Percentiles rank a stretch among this genome's conserved stretches.
phyloP scores from a whole-genome alignment of 768 basidiomycete genomes.

The Collybia mongolica region DNA sequence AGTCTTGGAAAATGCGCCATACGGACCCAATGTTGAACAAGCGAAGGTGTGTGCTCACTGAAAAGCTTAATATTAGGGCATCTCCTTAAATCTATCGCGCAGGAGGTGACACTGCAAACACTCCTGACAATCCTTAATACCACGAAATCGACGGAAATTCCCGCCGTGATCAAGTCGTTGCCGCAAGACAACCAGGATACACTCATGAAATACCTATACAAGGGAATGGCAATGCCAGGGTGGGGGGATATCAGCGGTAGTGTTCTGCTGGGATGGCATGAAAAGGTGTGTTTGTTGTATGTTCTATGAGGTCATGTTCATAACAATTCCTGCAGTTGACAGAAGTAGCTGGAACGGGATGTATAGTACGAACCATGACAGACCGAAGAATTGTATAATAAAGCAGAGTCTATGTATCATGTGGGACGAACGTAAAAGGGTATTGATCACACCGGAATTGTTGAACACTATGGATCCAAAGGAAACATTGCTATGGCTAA shows the following conservation, averaged over 20 bases:
- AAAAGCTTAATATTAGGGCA: neutral
- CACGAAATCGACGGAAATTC: slow-evolving; percentile 87
- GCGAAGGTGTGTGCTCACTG: slow-evolving; percentile 67
- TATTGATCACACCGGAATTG: neutral
- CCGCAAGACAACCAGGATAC: slow-evolving; percentile 80
- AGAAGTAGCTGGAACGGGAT: slow-evolving; percentile 91
- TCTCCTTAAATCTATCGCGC: slow-evolving; percentile 7
- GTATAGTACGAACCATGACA: slow-evolving; percentile 84
- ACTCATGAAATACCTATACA: slow-evolving; percentile 98
- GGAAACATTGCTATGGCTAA: neutral
- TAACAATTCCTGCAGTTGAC: slow-evolving; percentile 59
- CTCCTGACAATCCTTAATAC: slow-evolving; percentile 91
- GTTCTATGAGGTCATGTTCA: neutral
- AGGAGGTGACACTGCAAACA: slow-evolving; percentile 79
- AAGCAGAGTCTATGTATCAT: neutral
- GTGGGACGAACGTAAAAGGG: neutral
- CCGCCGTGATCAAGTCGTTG: slow-evolving; percentile 68
- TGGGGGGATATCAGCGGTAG: slow-evolving; percentile 62
- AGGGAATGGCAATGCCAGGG: slow-evolving; percentile 81
- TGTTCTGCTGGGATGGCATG: slow-evolving; percentile 87
- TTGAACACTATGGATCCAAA: neutral
- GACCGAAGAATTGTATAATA: slow-evolving; percentile 46
- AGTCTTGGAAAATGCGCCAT: slow-evolving; percentile 82
- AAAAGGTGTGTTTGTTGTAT: slow-evolving; percentile 69
- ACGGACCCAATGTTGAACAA: slow-evolving; percentile 82